These are phyloP conservation scores for Apiotrichum mycotoxinovorans DNA, from an alignment of 1,284 basidiomycete genomes.

Conservation along the genomic window DNA sequence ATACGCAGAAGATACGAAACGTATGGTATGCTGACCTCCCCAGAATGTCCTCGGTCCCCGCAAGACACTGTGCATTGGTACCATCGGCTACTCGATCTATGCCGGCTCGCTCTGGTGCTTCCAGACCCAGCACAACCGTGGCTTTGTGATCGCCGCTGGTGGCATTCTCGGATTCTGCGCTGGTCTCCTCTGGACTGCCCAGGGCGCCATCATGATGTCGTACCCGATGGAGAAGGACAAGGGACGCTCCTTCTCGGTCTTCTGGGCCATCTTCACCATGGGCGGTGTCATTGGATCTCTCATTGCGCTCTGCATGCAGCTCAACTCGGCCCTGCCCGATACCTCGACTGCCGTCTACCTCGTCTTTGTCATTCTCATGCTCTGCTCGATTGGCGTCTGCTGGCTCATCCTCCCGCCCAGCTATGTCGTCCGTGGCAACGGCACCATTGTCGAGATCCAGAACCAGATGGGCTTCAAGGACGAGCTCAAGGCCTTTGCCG, in stretches of 20 bases:
- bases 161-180: conserved; percentile 48
- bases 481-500: conserved; percentile 30
- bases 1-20: too few species aligned
- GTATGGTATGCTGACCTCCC: background rate
- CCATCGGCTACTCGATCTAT: conserved; percentile 43
- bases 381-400: conserved; percentile 28
- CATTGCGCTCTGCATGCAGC: conserved; percentile 50
- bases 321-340: conserved; percentile 26
- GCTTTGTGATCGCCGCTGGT: conserved; percentile 51
- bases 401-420: conserved; percentile 41
- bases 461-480: conserved; percentile 20
- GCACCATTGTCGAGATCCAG: conserved; percentile 36
- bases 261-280: conserved; percentile 53
- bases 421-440: conserved; percentile 37
- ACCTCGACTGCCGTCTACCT: conserved; percentile 42
- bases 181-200: conserved; percentile 42
- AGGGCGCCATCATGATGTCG: conserved; percentile 53
- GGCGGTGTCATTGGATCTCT: conserved; percentile 52
- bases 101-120: conserved; percentile 30
- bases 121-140: conserved; percentile 9
- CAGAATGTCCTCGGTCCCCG: conserved; percentile 51
- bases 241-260: conserved; percentile 50
- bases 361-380: conserved; percentile 47
- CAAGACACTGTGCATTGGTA: conserved; percentile 51
- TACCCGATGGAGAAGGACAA: conserved; percentile 53